Conservation (phyloP, 2,329 filamentous ascomycete species). For the Trichoderma sp. region DNA sequence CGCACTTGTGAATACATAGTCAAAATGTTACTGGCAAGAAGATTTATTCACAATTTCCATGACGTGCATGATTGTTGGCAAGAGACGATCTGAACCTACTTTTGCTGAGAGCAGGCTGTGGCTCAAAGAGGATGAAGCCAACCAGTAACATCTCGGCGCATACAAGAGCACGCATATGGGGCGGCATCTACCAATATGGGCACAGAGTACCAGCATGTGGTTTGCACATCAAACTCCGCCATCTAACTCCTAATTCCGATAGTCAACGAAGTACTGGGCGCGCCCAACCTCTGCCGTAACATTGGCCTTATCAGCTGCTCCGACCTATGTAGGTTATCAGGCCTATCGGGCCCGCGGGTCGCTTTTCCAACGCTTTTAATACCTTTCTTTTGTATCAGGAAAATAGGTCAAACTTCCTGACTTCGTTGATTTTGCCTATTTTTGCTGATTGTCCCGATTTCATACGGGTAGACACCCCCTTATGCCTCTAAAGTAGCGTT, state of each 20-base stretch:
- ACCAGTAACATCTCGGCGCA: neutral
- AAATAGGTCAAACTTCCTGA: no score
- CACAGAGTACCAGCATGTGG: neutral
- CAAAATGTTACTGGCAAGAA: neutral
- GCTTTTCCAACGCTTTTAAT: no score
- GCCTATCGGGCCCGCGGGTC: no score
- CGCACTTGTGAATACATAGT: neutral
- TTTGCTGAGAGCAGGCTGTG: neutral
- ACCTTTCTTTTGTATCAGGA: no score
- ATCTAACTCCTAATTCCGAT: constrained; percentile 7
- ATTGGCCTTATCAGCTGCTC: neutral
- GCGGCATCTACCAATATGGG: neutral
- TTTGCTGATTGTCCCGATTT: no score
- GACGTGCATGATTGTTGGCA: neutral
- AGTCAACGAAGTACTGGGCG: neutral
- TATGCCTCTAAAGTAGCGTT: no score
- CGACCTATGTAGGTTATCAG: no score
- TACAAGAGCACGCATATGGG: neutral
- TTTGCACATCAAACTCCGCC: neutral
- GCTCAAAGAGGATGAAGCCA: neutral
- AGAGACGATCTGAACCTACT: neutral
- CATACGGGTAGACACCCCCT: no score
- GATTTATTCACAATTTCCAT: neutral
- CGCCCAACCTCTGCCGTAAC: neutral
- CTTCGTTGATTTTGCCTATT: no score